Evolutionary conservation across 257 asterid species (phyloP), one percentile per base, ranked within the genome.

Genomic region (Jacaranda copaia): DNA sequence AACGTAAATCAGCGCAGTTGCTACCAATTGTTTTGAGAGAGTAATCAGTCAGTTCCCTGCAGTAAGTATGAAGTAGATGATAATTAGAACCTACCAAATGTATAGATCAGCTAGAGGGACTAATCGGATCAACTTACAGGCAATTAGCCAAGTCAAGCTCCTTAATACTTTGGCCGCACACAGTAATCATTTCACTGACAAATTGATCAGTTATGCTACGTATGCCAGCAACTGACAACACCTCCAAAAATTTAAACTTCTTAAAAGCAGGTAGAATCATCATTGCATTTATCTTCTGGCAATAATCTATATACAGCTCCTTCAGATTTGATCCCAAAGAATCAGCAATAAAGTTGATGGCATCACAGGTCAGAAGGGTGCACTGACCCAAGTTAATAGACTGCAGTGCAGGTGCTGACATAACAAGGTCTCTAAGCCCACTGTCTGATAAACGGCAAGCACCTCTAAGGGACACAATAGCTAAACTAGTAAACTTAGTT

Each of bases 321-420:
- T 80, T 87, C 87, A 94, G 85, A 61, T 72, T 77, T 70, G 96
- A 72, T 68, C 98, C 97, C 84, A 90, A 78, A 40, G 81, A 56
- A 62, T 87, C 73, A 57, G 96, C 95, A 48, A 86, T 80, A 60
- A 58, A 78, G 80, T 80, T 67, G 80, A 94, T 72, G 73, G 92
- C 75, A 57, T 77, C 74, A 56, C 83, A 85, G 43, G 94, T 94
- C 51, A 94, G 65, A 79, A 92, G 94, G 77, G 87, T 77, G 91
- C 97, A 89, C 77, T 92, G 89, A 39, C 98, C 86, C 89, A 93
- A 78, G 85, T 91, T 89, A 51, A 91, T 78, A 57, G 97, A 93
- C 70, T 74, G 84, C 32, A 93, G 85, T 10, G 74, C 76, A 76
- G 93, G 95, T 19, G 98, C 92, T 66, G 93, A 84, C 58, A 8